These are phyloP conservation scores for Leccinum boreale DNA, from an alignment of 768 basidiomycete species.

Conservation along the genomic window DNA sequence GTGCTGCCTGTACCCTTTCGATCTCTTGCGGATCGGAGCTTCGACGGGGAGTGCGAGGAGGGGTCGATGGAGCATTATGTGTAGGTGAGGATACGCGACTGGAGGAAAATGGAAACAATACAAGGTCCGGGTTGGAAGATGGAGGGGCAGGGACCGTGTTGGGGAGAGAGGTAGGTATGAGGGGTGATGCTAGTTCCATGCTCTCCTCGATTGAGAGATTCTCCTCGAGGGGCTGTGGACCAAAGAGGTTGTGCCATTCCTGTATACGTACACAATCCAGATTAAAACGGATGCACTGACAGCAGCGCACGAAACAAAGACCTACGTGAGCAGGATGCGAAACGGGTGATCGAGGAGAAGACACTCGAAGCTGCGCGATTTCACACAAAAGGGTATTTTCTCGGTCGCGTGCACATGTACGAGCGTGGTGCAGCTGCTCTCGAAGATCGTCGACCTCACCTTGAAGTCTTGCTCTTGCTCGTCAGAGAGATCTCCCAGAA, in stretches of 20 bases:
- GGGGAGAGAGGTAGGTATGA: constrained; percentile 34
- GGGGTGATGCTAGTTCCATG: constrained; percentile 54
- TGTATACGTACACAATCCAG: neutral
- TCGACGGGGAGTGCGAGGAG: neutral
- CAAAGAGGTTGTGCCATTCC: constrained; percentile 5
- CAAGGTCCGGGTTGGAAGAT: constrained; percentile 1
- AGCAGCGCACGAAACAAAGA: neutral
- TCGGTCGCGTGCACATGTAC: constrained; percentile 22
- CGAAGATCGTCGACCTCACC: constrained; percentile 27
- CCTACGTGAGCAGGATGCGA: constrained; percentile 3
- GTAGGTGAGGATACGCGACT: constrained; percentile 16
- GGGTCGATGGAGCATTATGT: neutral
- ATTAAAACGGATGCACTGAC: neutral
- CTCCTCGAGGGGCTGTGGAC: constrained; percentile 29
- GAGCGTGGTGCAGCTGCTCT: constrained; percentile 28
- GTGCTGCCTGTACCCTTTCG: constrained; percentile 17
- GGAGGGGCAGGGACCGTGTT: constrained; percentile 1
- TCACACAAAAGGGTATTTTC: constrained; percentile 35
- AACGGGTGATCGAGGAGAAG: constrained; percentile 1
- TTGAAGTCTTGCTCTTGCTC: constrained; percentile 26
- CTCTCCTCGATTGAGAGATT: constrained; percentile 38
- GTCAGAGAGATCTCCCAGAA: neutral
- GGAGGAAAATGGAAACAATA: constrained; percentile 21
- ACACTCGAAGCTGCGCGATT: constrained; percentile 20
- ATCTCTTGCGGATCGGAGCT: constrained; percentile 17